These are phyloP conservation scores for Penicillium sp. DNA, from an alignment of 2,329 filamentous ascomycete genomes.

Conservation along the genomic window DNA sequence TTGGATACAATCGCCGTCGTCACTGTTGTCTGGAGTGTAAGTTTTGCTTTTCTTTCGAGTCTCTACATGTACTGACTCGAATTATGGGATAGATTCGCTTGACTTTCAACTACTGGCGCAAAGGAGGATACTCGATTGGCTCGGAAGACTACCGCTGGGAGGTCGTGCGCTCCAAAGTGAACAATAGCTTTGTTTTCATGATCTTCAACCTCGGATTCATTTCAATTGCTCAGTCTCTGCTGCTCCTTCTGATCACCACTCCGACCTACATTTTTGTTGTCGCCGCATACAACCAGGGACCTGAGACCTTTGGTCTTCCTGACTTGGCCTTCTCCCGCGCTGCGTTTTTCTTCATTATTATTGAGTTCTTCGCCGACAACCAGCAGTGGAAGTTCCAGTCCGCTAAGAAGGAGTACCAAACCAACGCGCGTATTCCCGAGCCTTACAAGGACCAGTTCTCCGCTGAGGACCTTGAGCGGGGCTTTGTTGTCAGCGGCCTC, in stretches of 20 bases:
- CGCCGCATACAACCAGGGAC: constrained; percentile 59
- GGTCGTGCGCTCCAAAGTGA: constrained; percentile 65
- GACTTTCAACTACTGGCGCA: constrained; percentile 96
- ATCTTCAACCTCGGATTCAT: constrained; percentile 90
- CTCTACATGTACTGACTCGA: background rate
- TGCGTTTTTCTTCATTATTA: constrained; percentile 57
- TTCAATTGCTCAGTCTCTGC: constrained; percentile 73
- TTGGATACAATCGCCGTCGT: constrained; percentile 71
- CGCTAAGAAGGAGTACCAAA: constrained; percentile 73
- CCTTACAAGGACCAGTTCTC: constrained; percentile 52
- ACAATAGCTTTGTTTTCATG: constrained; percentile 74
- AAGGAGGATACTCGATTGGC: constrained; percentile 82
- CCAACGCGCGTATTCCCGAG: constrained; percentile 66
- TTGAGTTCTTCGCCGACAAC: constrained; percentile 80
- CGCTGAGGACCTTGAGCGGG: constrained; percentile 78
- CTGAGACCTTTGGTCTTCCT: constrained; percentile 53
- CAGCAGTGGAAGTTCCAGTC: constrained; percentile 89
- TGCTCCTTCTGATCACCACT: constrained; percentile 74
- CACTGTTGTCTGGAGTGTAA: constrained; percentile 75
- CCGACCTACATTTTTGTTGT: constrained; percentile 84
- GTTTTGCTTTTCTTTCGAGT: constrained; percentile 25
- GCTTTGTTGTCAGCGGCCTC: constrained; percentile 79
- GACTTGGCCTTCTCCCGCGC: constrained; percentile 58
- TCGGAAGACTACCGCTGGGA: constrained; percentile 95
- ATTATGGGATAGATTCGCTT: constrained; percentile 60